phyloP scores from a whole-genome alignment of 2,329 filamentous ascomycete genomes.

The Nemania sp. region DNA sequence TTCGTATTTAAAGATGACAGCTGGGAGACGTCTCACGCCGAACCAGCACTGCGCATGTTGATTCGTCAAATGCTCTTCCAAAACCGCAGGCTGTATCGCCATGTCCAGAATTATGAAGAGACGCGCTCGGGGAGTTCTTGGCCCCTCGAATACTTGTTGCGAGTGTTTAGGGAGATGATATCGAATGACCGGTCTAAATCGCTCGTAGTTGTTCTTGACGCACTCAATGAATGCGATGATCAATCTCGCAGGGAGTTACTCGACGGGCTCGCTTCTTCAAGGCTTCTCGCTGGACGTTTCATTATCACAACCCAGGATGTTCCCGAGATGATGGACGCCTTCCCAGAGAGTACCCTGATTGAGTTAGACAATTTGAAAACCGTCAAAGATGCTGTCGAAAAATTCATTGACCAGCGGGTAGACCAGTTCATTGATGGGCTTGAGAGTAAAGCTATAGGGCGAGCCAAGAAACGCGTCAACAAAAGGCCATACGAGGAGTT shows the following conservation, averaged over 20 bases:
- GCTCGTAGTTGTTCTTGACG: not conserved
- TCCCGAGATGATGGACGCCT: not conserved
- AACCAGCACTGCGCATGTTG: not conserved
- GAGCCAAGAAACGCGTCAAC: not conserved
- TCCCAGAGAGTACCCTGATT: not conserved
- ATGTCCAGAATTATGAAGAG: not conserved
- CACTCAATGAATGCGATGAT: constrained; percentile 1
- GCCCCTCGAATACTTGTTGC: not conserved
- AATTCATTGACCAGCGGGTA: not conserved
- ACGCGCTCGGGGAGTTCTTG: not conserved
- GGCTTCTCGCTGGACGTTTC: not conserved
- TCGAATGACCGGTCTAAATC: not conserved
- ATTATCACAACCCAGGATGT: constrained; percentile 4
- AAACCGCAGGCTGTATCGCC: not conserved
- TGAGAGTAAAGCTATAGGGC: not conserved
- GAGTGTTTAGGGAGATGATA: not conserved
- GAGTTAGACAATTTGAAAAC: not conserved
- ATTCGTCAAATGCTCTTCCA: not conserved
- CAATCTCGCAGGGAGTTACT: not conserved
- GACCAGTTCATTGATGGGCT: not conserved
- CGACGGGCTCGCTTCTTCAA: not conserved
- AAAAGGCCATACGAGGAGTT: not conserved
- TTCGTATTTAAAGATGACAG: not conserved
- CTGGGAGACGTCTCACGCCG: not conserved
- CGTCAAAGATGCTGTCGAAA: not conserved